phyloP scores from a whole-genome alignment of 2,329 filamentous ascomycete genomes.

The Didymella segeticola region DNA sequence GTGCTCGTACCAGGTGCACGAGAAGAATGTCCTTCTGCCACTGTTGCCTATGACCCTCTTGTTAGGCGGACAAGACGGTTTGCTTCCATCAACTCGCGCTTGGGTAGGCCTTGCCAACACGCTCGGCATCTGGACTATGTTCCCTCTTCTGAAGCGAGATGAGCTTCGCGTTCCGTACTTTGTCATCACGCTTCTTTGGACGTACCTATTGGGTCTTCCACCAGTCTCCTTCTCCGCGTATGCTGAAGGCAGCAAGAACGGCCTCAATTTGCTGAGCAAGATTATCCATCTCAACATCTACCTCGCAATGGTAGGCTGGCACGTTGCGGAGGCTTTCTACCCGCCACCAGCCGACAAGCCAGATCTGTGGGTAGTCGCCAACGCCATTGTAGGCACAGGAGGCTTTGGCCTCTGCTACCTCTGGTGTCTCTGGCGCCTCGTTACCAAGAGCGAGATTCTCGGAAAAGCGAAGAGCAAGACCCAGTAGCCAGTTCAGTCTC shows the following conservation, averaged over 20 bases:
- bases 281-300: constrained; percentile 81
- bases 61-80: constrained; percentile 76
- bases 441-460: constrained; percentile 63
- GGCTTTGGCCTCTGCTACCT: constrained; percentile 88
- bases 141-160: constrained; percentile 85
- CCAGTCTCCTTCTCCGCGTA: constrained; percentile 76
- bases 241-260: constrained; percentile 53
- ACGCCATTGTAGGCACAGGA: constrained; percentile 83
- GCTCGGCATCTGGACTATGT: constrained; percentile 91
- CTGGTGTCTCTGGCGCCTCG: constrained; percentile 81
- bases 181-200: constrained; percentile 86
- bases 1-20: constrained; percentile 97
- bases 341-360: constrained; percentile 77
- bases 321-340: constrained; percentile 74
- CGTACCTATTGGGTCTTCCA: constrained; percentile 86
- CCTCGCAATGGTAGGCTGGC: constrained; percentile 78
- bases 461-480: constrained; percentile 49
- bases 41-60: constrained; percentile 92
- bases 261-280: constrained; percentile 65
- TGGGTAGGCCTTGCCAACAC: constrained; percentile 98
- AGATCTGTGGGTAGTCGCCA: constrained; percentile 92
- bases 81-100: constrained; percentile 76
- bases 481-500: constrained; percentile 32
- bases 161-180: constrained; percentile 84
- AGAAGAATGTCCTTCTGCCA: constrained; percentile 94